Percentiles rank a stretch among this genome's conserved stretches.
Conservation (phyloP, 2,329 filamentous ascomycete species). For the Proliferodiscus dingleyae region DNA sequence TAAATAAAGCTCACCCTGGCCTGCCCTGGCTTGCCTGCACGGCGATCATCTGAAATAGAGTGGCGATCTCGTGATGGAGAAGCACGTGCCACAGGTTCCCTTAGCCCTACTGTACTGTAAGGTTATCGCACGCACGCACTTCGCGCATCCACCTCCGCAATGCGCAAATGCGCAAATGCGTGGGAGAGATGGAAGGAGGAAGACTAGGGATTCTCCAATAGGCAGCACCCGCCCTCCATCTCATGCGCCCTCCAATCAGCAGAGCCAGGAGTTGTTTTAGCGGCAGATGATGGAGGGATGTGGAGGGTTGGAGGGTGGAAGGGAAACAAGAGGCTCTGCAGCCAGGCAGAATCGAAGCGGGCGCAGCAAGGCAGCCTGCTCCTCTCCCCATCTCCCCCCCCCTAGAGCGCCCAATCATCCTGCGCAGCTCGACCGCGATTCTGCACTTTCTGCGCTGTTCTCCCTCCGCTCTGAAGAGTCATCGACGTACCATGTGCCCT, state of each 20-base stretch:
- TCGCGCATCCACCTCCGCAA: no score
- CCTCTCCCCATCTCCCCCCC: not conserved
- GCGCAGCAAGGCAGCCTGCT: constrained; percentile 11
- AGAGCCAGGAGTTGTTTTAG: no score
- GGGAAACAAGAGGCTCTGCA: constrained; percentile 13
- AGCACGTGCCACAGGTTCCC: not conserved
- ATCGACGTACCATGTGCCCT: constrained; percentile 1
- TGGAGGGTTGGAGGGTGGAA: not conserved
- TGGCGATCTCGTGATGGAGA: not conserved
- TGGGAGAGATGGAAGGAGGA: not conserved
- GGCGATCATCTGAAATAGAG: not conserved
- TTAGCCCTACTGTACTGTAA: no score
- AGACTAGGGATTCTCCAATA: not conserved
- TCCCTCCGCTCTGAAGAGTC: not conserved
- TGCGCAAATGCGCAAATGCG: no score
- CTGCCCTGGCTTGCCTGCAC: no score
- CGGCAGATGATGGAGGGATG: not conserved
- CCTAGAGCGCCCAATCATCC: not conserved
- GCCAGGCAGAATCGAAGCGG: constrained; percentile 11
- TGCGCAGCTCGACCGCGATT: not conserved
- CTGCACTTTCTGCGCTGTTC: not conserved
- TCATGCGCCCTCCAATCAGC: not conserved
- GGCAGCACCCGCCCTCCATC: not conserved
- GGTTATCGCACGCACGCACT: no score
- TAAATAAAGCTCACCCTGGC: no score